Percentiles rank a stretch among this genome's conserved stretches.
These are phyloP conservation scores for Erysiphe pulchra DNA, from an alignment of 2,329 filamentous ascomycete genomes.

Conservation along the genomic window DNA sequence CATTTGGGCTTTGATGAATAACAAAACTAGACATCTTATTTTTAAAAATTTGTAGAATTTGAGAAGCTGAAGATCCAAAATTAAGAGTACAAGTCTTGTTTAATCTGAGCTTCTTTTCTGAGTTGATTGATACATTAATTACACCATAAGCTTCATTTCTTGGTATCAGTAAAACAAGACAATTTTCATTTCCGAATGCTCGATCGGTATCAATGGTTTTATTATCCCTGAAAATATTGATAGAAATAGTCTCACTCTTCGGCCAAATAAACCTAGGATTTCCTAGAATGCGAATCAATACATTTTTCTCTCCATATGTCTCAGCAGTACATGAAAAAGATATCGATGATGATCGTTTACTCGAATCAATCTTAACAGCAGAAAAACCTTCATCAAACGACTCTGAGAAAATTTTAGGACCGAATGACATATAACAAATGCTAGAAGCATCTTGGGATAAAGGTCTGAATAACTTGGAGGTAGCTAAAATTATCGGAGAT, in stretches of 20 bases:
- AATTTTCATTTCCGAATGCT: slow-evolving; percentile 12
- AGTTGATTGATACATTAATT: slow-evolving; percentile 30
- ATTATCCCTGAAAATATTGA: slow-evolving; percentile 26
- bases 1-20: slow-evolving; percentile 7
- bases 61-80: slow-evolving; percentile 19
- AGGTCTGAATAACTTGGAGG: neutral
- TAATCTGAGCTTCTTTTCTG: slow-evolving; percentile 31
- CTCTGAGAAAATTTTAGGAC: slow-evolving; percentile 13
- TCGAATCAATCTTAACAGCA: neutral
- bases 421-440: slow-evolving; percentile 13
- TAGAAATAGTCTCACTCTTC: slow-evolving; percentile 26
- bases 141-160: slow-evolving; percentile 29
- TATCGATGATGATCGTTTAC: slow-evolving; percentile 6
- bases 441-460: slow-evolving; percentile 12
- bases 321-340: slow-evolving; percentile 20
- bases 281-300: slow-evolving; percentile 27
- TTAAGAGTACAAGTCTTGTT: slow-evolving; percentile 34
- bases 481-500: neutral
- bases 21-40: slow-evolving; percentile 8
- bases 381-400: neutral
- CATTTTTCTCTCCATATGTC: slow-evolving; percentile 21
- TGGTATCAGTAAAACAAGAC: slow-evolving; percentile 19
- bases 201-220: slow-evolving; percentile 21
- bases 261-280: slow-evolving; percentile 27
- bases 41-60: slow-evolving; percentile 8